phyloP scores from a whole-genome alignment of 2,329 filamentous ascomycete species.

The Curvularia hawaiiensis region DNA sequence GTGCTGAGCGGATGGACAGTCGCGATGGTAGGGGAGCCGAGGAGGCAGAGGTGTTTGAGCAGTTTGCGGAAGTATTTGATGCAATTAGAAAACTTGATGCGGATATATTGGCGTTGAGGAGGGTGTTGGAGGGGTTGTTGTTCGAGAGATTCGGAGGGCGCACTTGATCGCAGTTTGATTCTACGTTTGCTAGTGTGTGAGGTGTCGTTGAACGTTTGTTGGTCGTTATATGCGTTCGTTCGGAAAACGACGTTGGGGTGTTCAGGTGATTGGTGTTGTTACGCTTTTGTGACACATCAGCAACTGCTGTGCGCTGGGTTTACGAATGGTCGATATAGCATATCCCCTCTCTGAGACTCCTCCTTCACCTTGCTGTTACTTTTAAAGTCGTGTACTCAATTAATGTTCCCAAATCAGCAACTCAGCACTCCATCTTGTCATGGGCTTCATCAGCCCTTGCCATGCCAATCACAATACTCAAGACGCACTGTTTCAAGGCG shows the following conservation, averaged over 20 bases:
- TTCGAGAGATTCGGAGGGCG: background rate
- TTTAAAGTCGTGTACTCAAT: background rate
- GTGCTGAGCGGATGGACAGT: background rate
- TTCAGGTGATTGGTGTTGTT: background rate
- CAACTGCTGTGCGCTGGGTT: background rate
- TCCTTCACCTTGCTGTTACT: background rate
- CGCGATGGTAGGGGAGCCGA: background rate
- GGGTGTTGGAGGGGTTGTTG: background rate
- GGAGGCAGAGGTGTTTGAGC: background rate
- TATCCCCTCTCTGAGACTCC: background rate
- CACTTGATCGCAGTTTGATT: background rate
- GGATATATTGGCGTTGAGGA: background rate
- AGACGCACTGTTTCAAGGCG: background rate
- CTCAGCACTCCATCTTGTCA: background rate
- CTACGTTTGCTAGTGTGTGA: background rate
- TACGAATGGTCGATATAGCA: background rate
- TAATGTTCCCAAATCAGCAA: conserved; percentile 6
- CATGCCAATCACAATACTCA: background rate
- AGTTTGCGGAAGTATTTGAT: background rate
- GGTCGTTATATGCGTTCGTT: background rate
- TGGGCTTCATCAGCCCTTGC: background rate
- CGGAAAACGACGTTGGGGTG: background rate
- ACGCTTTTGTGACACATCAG: background rate
- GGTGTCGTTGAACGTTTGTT: background rate
- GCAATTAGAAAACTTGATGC: background rate